Evolutionary conservation across 2,329 filamentous ascomycete species (phyloP).

Genomic region (Colletotrichum melonis): DNA sequence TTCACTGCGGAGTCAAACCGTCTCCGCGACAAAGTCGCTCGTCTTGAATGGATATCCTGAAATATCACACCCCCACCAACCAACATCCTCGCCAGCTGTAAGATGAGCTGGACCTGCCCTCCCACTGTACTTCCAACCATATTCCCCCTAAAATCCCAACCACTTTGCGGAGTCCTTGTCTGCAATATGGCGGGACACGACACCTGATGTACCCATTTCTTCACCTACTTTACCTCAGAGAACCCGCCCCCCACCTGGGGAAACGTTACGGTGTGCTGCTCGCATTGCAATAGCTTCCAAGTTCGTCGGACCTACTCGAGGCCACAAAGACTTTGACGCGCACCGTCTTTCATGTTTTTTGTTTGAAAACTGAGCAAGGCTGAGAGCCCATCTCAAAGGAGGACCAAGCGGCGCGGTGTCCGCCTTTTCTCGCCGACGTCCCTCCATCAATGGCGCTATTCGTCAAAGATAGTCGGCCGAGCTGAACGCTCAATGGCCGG

Average conservation of each 20-base stretch:
- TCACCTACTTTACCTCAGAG: conserved; percentile 7
- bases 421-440: conserved; percentile 13
- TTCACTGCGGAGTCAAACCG: conserved; percentile 21
- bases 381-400: background rate
- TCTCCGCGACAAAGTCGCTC: conserved; percentile 18
- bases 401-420: conserved; percentile 6
- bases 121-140: background rate
- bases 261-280: background rate
- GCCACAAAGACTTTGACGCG: background rate
- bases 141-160: background rate
- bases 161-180: background rate
- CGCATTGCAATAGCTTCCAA: background rate
- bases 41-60: conserved; percentile 28
- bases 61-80: conserved; percentile 30
- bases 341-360: conserved; percentile 3
- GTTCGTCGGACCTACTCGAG: background rate
- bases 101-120: conserved; percentile 27
- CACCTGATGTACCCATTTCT: conserved; percentile 10
- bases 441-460: background rate
- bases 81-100: conserved; percentile 27
- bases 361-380: background rate
- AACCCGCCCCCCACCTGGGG: background rate
- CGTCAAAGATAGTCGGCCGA: conserved; percentile 7
- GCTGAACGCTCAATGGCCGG: conserved; percentile 10
- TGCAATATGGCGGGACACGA: background rate